Evolutionary conservation across 306 rosid genomes (phyloP).

Genomic region (Vicia faba): DNA sequence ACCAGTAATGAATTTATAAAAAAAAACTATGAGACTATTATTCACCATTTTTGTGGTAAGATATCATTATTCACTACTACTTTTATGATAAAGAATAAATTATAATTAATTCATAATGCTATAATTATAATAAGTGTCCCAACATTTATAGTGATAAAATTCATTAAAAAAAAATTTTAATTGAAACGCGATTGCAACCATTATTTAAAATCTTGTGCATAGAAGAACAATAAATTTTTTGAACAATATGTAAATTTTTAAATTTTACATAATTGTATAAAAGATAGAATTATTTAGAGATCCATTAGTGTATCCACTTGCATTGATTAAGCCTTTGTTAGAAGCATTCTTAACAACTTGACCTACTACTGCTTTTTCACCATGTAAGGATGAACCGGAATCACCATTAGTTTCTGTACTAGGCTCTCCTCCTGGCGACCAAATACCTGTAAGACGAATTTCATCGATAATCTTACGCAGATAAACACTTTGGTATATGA

Average conservation of each 20-base stretch:
- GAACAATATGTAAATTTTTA: background rate
- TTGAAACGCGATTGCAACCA: too few relatives aligned
- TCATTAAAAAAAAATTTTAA: too few relatives aligned
- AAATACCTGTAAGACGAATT: background rate
- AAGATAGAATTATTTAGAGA: conserved; percentile 31
- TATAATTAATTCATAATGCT: too few relatives aligned
- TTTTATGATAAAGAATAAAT: too few relatives aligned
- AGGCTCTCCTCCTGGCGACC: conserved; percentile 8
- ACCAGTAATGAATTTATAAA: too few relatives aligned
- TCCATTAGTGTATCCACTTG: conserved; percentile 40
- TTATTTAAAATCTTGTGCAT: too few relatives aligned
- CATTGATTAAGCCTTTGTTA: conserved; percentile 37
- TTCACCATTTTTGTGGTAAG: too few relatives aligned
- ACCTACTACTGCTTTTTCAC: background rate
- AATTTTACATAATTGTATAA: background rate
- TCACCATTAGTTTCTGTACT: background rate
- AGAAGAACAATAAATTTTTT: too few relatives aligned
- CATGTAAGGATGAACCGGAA: background rate
- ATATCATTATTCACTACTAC: too few relatives aligned
- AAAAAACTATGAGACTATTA: too few relatives aligned
- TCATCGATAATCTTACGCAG: conserved; percentile 19
- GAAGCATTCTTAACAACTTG: conserved; percentile 1
- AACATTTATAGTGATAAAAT: too few relatives aligned
- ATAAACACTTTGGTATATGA: conserved; percentile 12
- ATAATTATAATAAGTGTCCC: too few relatives aligned